Evolutionary conservation across 1,284 basidiomycete species (phyloP), one percentile per base, ranked within the genome.

Genomic region (Ustilago loliicola): DNA sequence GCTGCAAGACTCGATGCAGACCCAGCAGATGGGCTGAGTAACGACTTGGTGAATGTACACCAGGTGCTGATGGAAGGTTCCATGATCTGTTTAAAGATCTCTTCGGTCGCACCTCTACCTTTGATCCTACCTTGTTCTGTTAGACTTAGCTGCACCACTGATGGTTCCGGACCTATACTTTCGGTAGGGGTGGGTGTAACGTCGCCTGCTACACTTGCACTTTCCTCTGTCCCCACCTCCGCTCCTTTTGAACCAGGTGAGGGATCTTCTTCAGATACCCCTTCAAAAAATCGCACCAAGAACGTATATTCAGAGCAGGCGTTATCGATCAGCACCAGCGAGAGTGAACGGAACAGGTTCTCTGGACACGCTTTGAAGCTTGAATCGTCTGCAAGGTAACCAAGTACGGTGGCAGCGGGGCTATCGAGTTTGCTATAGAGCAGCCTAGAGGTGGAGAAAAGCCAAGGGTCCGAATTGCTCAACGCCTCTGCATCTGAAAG

Each of bases 301-400:
- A 86, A 86, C 0, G 77, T 73, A 47, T 82, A 85, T 63, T 86
- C 85, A 15, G 82, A 80, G 56, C 83, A 84, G 2, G 79, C 83
- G 53, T 85, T 86, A 55, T 86, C 85, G 23, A 83, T 36, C 47
- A 85, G 51, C 13, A 84, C 83, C 40, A 85, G 66, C 19, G 77
- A 61, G 5, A 85, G 45, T 1, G 77, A 79, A 29, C 84, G 77
- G 53, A 85, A 86, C 1, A 86, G 78, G 48, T 80, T 78, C 51
- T 86, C 85, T 11, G 82, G 78, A 51, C 77, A 65, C 2, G 82
- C 79, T 17, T 58, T 56, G 55, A 76, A 78, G 0, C 47, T 13
- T 0, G 66, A 0, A 17, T 86, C 84, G 65, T 86, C 85, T 5
- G 83, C 79, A 58, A 80, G 56, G 66, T 85, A 86, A 25, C 83